Percentiles rank a stretch among this genome's conserved stretches.
phyloP scores from a whole-genome alignment of 352 stramenopile species.

The Globisporangium middletonii region DNA sequence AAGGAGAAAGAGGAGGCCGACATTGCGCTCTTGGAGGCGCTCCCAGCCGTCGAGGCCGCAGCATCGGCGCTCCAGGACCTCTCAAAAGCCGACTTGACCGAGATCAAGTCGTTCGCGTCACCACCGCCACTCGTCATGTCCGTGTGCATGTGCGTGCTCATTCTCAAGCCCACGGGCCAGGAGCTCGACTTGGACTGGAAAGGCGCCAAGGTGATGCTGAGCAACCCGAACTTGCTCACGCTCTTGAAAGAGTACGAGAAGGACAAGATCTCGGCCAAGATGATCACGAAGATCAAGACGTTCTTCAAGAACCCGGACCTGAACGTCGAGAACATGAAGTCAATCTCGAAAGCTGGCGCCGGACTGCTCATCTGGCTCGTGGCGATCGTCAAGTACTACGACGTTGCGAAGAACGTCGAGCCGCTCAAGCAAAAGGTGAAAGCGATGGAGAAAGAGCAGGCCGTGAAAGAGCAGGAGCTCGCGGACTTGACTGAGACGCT shows the following conservation, averaged over 20 bases:
- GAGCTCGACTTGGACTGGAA: conserved; percentile 92
- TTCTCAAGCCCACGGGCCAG: conserved; percentile 89
- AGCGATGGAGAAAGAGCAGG: conserved; percentile 91
- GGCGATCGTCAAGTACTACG: conserved; percentile 95
- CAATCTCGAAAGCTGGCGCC: conserved; percentile 87
- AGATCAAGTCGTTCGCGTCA: conserved; percentile 95
- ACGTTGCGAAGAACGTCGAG: conserved; percentile 94
- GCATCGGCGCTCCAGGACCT: conserved; percentile 90
- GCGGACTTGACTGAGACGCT: conserved; percentile 84
- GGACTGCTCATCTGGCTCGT: conserved; percentile 92
- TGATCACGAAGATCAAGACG: conserved; percentile 93
- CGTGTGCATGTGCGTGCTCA: conserved; percentile 90
- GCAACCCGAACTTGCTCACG: conserved; percentile 87
- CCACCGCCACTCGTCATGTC: conserved; percentile 91
- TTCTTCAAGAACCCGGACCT: conserved; percentile 92
- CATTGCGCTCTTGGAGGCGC: conserved; percentile 87
- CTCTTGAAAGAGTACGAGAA: conserved; percentile 95
- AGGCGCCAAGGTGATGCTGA: conserved; percentile 93
- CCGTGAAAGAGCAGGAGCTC: conserved; percentile 86
- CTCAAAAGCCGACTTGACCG: conserved; percentile 92
- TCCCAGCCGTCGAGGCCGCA: conserved; percentile 92
- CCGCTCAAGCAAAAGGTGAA: conserved; percentile 90
- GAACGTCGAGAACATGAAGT: conserved; percentile 94
- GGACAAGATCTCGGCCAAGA: conserved; percentile 93
- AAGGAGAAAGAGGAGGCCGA: conserved; percentile 92